Evolutionary conservation across 2,329 filamentous ascomycete genomes (phyloP), one percentile per base, ranked within the genome.

Genomic region (Aureobasidium sp.): DNA sequence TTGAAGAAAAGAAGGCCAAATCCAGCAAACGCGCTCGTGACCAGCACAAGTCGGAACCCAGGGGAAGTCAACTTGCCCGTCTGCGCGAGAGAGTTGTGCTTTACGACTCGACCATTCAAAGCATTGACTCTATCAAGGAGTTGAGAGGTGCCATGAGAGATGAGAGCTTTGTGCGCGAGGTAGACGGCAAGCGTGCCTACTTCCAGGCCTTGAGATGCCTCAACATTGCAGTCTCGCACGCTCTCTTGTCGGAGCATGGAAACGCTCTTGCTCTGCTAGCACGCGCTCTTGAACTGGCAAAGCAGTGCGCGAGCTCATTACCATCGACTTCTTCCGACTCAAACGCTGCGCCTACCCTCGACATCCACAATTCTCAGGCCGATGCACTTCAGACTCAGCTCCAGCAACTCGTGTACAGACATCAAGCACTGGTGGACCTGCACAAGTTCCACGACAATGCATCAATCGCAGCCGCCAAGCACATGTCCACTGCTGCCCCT

Each of bases 131-230:
- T 5, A 86, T 97, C 73, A 90, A 89, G 69, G 91, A 96, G 64
- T 81, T 99, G 15, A 89, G 91, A 2, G 94, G 94, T 74, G 89
- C 97, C 20, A 91, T 91, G 39, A 88, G 91, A 45, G 94, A 99
- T 70, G 82, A 85, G 44, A 80, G 78, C 17, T 89, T 99, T 66
- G 80, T 91, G 5, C 77, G 82, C 49, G 90, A 94, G 72, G 79
- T 99, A n/a, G 85, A 90, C 62, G 85, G 85, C 37, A 93, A 90
- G 67, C 81, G 84, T 39, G 80, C 84, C 64, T 97, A 97, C 76
- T 99, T 97, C 77, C 84, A 87, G 65, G 89, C 94, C 11, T 80
- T 97, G 61, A 96, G 89, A 73, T 92, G 86, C 68, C 81, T 97
- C 53, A 87, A 92, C 42, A 87, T 97, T 67, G 90, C 90, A 49